Conservation (phyloP, 2,329 filamentous ascomycete genomes). For the Penicillium sp. region DNA sequence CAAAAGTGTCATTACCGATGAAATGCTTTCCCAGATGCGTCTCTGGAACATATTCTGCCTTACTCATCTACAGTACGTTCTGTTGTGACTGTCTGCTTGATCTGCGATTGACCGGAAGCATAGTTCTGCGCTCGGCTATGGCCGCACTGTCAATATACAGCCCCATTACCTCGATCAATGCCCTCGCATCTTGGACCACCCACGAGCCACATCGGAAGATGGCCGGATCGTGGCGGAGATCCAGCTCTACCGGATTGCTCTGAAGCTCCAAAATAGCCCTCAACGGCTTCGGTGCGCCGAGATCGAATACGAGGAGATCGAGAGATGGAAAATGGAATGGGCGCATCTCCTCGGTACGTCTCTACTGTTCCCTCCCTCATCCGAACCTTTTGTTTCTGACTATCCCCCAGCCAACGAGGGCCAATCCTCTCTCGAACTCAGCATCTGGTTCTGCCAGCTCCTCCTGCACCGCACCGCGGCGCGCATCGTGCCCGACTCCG, state of each 20-base stretch:
- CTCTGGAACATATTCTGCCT: slow-evolving; percentile 37
- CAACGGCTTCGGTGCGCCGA: slow-evolving; percentile 29
- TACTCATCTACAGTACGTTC: slow-evolving; percentile 34
- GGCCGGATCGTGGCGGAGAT: slow-evolving; percentile 34
- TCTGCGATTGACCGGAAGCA: slow-evolving; percentile 6
- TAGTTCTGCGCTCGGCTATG: slow-evolving; percentile 33
- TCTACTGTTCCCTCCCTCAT: neutral
- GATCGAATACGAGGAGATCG: slow-evolving; percentile 33
- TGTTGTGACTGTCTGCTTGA: neutral
- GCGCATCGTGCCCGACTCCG: slow-evolving; percentile 26
- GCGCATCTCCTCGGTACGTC: slow-evolving; percentile 31
- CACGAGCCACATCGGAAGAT: slow-evolving; percentile 31
- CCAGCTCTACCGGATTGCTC: slow-evolving; percentile 31
- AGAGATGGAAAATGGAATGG: slow-evolving; percentile 37
- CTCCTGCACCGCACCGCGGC: slow-evolving; percentile 34
- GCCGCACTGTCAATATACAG: slow-evolving; percentile 32
- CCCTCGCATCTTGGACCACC: slow-evolving; percentile 31
- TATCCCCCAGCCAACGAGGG: slow-evolving; percentile 24
- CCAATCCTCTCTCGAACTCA: slow-evolving; percentile 34
- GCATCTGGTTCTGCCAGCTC: slow-evolving; percentile 37
- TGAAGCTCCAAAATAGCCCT: slow-evolving; percentile 26
- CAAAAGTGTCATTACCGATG: slow-evolving; percentile 28
- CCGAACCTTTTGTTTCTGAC: slow-evolving; percentile 3
- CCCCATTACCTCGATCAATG: slow-evolving; percentile 32
- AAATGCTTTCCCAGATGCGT: slow-evolving; percentile 32